Evolutionary conservation across 208 protist genomes (phyloP).

Genomic region (Naegleria fowleri): DNA sequence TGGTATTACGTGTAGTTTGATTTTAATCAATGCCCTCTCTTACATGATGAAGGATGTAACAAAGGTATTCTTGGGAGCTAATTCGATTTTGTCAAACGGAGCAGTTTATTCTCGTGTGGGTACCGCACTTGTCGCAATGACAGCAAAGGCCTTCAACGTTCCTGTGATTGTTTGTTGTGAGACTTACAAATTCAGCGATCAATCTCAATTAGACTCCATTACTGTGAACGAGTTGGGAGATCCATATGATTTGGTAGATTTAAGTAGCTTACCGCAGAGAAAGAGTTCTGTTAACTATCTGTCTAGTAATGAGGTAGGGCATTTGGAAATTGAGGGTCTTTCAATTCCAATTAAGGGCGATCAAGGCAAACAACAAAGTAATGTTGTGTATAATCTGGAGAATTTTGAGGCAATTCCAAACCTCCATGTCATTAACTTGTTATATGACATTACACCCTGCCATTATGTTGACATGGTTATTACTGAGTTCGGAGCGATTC

Average conservation of each 20-base stretch:
- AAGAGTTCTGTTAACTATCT: neutral
- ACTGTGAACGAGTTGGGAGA: slow-evolving; percentile 85
- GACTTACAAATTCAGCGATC: slow-evolving; percentile 95
- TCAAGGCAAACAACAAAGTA: neutral
- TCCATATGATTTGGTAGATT: slow-evolving; percentile 17
- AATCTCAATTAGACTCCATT: slow-evolving; percentile 86
- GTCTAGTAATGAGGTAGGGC: neutral
- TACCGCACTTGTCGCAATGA: slow-evolving; percentile 81
- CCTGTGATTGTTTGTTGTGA: slow-evolving; percentile 93
- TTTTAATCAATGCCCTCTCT: slow-evolving; percentile 78
- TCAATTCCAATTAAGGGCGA: neutral
- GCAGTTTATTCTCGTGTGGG: slow-evolving; percentile 80
- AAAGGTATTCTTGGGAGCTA: slow-evolving; percentile 85
- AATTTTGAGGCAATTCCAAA: neutral
- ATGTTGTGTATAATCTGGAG: neutral
- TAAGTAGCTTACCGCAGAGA: neutral
- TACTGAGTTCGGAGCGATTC: slow-evolving; percentile 73
- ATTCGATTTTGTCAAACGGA: slow-evolving; percentile 85
- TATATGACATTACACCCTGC: slow-evolving; percentile 77
- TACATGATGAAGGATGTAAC: slow-evolving; percentile 84
- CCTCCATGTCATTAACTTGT: neutral
- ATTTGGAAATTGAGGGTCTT: neutral
- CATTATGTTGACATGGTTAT: slow-evolving; percentile 72
- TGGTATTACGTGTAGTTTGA: slow-evolving; percentile 82
- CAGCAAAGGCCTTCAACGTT: slow-evolving; percentile 80